Base-by-base conservation (phyloP, 1,139 yeast species). In the Pichia sp. region DNA sequence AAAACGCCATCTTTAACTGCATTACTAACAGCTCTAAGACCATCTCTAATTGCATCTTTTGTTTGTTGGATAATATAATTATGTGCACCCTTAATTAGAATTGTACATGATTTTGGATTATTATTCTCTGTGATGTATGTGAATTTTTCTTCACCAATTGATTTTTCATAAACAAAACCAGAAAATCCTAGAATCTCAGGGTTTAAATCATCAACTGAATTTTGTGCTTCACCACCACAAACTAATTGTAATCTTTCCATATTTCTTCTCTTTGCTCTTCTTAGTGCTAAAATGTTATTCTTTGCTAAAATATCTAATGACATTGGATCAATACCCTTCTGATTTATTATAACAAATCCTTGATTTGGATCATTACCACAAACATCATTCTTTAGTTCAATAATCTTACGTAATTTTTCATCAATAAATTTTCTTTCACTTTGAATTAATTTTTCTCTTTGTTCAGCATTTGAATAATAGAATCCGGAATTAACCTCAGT, bases 261-360 rank as follows among this genome's bases (percentile, higher is more conserved):
- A 68, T 94, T 94, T 72, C 99, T 84, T 74, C 99, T 81, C 74
- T 94, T 94, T 42, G 99, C 99, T 66, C 98, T 82, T 73, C 99
- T 83, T 60, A 94, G 76, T 1, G 98, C 98, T 59, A 92, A 73
- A 58, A 94, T 92, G 56, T 87, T 88, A 68, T 94, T 85, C 66
- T 88, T 89, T 47, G 97, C 97, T 56, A 94, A 76, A 15, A 90
- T 83, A 65, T 94, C 98, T 56, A 94, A 73, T 16, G 97, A 89
- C 94, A 92, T 85, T 55, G 99, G 99, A 66, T 94, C 99, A 59
- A 94, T 94, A 59, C 99, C 57, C 74, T 94, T 94, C 70, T 94
- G 99, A 70, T 94, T 94, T 66, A 94, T 86, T 52, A 94, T 87
- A 49, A 94, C 98, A 69, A 94, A 94, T 3, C 92, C 92, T 63